A percentile compares a stretch with the other conserved stretches of the same genome.
Conservation (phyloP, 176 grass and related monocot species). For the Musa schizocarpa region DNA sequence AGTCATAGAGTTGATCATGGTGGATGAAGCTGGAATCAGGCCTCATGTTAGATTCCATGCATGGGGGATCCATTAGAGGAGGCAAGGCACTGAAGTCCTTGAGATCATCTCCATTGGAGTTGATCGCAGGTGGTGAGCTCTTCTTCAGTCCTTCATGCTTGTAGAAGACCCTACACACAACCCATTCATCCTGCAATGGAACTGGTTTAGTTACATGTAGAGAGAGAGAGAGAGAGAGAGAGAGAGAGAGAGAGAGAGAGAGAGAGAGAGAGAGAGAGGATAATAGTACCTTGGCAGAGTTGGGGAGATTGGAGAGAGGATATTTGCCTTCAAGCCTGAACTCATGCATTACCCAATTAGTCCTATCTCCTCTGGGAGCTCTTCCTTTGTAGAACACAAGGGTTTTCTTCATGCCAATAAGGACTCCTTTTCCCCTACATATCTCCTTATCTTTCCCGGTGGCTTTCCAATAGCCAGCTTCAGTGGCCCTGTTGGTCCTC, state of each 20-base stretch:
- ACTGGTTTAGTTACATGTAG: background rate
- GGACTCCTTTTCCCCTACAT: slow-evolving; percentile 37
- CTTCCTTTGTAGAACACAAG: slow-evolving; percentile 96
- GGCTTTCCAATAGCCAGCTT: slow-evolving; percentile 92
- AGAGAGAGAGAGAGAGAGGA: background rate
- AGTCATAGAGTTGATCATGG: too few species aligned
- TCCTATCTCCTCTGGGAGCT: slow-evolving; percentile 74
- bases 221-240: background rate
- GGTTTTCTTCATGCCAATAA: slow-evolving; percentile 99
- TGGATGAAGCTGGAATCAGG: slow-evolving; percentile 1
- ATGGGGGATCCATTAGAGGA: slow-evolving; percentile 36
- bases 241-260: too few species aligned
- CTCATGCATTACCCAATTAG: slow-evolving; percentile 94
- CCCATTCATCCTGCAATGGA: slow-evolving; percentile 70
- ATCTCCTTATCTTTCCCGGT: slow-evolving; percentile 99
- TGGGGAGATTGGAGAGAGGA: slow-evolving; percentile 33
- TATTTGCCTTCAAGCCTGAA: slow-evolving; percentile 70
- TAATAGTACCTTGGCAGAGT: slow-evolving; percentile 49
- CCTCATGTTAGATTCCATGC: background rate
- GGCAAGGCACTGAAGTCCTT: slow-evolving; percentile 51
- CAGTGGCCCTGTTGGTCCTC: slow-evolving; percentile 84
- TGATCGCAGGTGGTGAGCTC: slow-evolving; percentile 28
- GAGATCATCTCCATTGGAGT: slow-evolving; percentile 28
- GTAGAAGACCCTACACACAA: slow-evolving; percentile 74
- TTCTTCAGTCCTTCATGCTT: slow-evolving; percentile 37